phyloP scores from a whole-genome alignment of 768 basidiomycete genomes.

The Mycena venus region DNA sequence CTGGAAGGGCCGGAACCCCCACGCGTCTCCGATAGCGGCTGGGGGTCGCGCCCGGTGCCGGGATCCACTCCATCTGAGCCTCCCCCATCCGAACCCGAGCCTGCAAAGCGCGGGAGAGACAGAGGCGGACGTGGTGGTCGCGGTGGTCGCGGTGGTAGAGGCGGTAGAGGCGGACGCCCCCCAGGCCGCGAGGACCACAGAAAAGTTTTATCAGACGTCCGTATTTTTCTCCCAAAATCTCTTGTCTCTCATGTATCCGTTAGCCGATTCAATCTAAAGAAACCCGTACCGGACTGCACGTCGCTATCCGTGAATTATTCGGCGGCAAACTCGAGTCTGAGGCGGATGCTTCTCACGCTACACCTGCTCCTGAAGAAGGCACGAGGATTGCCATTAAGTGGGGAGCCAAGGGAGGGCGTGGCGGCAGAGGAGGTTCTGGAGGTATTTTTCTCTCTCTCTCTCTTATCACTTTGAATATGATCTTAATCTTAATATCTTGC shows the following conservation, averaged over 20 bases:
- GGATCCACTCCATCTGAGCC: constrained; percentile 29
- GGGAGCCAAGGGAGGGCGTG: constrained; percentile 63
- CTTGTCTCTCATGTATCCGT: constrained; percentile 33
- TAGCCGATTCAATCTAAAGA: constrained; percentile 90
- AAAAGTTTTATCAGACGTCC: constrained; percentile 86
- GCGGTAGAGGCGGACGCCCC: constrained; percentile 54
- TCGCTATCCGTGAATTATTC: constrained; percentile 84
- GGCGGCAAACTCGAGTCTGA: constrained; percentile 88
- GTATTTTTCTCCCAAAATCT: constrained; percentile 46
- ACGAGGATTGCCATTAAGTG: constrained; percentile 86
- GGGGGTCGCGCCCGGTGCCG: constrained; percentile 64
- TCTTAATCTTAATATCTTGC: constrained; percentile 36
- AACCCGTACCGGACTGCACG: constrained; percentile 85
- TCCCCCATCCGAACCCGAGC: constrained; percentile 39
- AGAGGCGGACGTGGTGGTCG: constrained; percentile 57
- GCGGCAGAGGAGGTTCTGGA: constrained; percentile 62
- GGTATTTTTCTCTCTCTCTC: constrained; percentile 30
- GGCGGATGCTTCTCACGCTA: constrained; percentile 65
- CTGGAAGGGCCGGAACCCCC: constrained; percentile 88
- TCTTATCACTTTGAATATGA: background rate
- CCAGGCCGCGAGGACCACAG: constrained; percentile 72
- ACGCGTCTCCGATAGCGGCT: constrained; percentile 79
- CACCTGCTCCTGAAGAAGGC: constrained; percentile 70
- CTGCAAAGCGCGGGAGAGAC: constrained; percentile 48
- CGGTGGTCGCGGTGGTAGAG: constrained; percentile 58